phyloP scores from a whole-genome alignment of 208 protist genomes.

The Herpetomonas tarakana region DNA sequence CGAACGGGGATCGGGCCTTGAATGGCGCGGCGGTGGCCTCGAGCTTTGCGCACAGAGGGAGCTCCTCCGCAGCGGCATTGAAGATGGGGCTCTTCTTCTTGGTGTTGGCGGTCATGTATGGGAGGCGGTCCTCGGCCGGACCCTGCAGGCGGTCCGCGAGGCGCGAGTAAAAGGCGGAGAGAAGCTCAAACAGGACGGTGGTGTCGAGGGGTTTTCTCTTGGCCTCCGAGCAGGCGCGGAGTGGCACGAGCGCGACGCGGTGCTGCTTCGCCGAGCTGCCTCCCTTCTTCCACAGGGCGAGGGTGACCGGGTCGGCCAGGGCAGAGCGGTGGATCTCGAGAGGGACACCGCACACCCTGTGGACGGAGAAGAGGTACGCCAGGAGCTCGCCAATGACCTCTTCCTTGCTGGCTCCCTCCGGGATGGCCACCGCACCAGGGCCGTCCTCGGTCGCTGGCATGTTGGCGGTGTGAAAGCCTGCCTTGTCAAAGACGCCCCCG shows the following conservation, averaged over 20 bases:
- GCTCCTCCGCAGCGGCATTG: slow-evolving; percentile 5
- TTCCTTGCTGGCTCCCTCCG: too few species aligned
- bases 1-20: slow-evolving; percentile 73
- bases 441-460: too few species aligned
- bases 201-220: slow-evolving; percentile 45
- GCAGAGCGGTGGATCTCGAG: slow-evolving; percentile 85
- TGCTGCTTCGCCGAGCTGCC: slow-evolving; percentile 46
- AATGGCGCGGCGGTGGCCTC: slow-evolving; percentile 50
- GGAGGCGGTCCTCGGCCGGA: slow-evolving; percentile 42
- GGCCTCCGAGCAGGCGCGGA: slow-evolving; percentile 34
- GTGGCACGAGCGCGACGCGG: slow-evolving; percentile 73
- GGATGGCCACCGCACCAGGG: too few species aligned
- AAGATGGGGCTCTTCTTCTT: slow-evolving; percentile 67
- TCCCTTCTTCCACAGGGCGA: slow-evolving; percentile 43
- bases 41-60: slow-evolving; percentile 59
- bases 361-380: slow-evolving; percentile 72
- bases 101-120: slow-evolving; percentile 62
- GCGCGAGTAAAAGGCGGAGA: slow-evolving; percentile 79
- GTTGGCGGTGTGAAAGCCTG: too few species aligned
- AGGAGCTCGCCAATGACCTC: slow-evolving; percentile 67
- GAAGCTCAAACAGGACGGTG: slow-evolving; percentile 47
- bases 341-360: slow-evolving; percentile 70
- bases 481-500: slow-evolving; percentile 52
- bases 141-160: slow-evolving; percentile 43
- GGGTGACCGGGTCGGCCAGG: slow-evolving; percentile 73